These are phyloP conservation scores for Periconia sp. DNA, from an alignment of 2,329 filamentous ascomycete genomes.

Conservation along the genomic window DNA sequence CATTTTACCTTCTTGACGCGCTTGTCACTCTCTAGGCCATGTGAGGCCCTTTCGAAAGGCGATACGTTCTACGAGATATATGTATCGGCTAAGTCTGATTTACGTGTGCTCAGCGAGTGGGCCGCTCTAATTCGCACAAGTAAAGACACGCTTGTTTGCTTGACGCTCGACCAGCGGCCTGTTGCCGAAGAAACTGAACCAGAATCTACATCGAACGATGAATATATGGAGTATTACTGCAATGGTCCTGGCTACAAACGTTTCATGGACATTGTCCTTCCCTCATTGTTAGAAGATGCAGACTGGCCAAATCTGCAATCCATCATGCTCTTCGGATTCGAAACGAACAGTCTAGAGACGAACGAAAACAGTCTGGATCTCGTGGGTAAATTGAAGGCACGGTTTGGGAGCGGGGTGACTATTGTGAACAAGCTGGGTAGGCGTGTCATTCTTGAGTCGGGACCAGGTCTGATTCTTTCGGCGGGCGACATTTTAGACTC, in stretches of 20 bases:
- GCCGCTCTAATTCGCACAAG: conserved; percentile 5
- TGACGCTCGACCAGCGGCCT: conserved; percentile 14
- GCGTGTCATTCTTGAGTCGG: no score
- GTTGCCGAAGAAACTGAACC: conserved; percentile 8
- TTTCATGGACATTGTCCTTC: conserved; percentile 14
- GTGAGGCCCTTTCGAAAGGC: neutral
- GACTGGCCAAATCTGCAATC: conserved; percentile 13
- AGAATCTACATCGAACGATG: conserved; percentile 4
- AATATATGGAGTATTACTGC: conserved; percentile 7
- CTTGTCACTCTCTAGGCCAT: conserved; percentile 11
- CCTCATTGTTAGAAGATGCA: conserved; percentile 11
- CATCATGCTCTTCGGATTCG: conserved; percentile 19
- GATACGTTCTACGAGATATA: neutral
- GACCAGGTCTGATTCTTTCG: no score
- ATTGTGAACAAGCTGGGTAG: no score
- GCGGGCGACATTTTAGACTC: no score
- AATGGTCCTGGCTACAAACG: conserved; percentile 9
- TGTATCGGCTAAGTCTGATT: conserved; percentile 3
- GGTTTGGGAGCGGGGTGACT: no score
- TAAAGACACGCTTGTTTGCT: conserved; percentile 3
- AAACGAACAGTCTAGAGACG: no score
- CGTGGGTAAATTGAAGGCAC: no score
- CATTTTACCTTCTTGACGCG: conserved; percentile 8
- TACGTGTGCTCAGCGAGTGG: conserved; percentile 11
- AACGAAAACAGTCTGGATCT: no score